phyloP scores from a whole-genome alignment of 768 basidiomycete species.

The Lactifluus rugatus region DNA sequence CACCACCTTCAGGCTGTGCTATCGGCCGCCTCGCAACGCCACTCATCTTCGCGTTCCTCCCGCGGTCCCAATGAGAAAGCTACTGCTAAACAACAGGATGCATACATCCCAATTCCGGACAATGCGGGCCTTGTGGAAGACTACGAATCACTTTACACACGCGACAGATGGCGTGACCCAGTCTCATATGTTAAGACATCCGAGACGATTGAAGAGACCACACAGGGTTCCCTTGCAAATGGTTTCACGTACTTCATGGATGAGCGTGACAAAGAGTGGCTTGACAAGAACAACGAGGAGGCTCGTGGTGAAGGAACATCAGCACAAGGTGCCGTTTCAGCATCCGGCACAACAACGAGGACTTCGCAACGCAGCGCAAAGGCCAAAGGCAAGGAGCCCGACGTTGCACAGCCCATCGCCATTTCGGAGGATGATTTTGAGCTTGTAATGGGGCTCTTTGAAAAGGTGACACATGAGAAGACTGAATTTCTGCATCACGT shows the following conservation, averaged over 20 bases:
- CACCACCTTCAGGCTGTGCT: slow-evolving; percentile 50
- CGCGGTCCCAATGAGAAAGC: slow-evolving; percentile 28
- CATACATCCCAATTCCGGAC: slow-evolving; percentile 90
- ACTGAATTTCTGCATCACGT: slow-evolving; percentile 87
- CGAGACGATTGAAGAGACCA: slow-evolving; percentile 74
- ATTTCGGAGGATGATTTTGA: slow-evolving; percentile 93
- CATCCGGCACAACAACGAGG: slow-evolving; percentile 45
- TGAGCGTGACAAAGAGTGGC: slow-evolving; percentile 91
- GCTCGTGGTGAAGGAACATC: slow-evolving; percentile 81
- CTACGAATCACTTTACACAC: slow-evolving; percentile 68
- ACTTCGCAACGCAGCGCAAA: slow-evolving; percentile 53
- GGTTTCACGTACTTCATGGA: slow-evolving; percentile 91
- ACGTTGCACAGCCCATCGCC: slow-evolving; percentile 47
- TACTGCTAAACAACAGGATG: slow-evolving; percentile 38
- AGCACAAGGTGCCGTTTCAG: slow-evolving; percentile 57
- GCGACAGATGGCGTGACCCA: slow-evolving; percentile 66
- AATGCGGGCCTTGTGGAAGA: slow-evolving; percentile 71
- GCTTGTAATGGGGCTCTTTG: slow-evolving; percentile 88
- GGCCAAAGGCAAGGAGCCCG: slow-evolving; percentile 78
- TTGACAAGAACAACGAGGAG: slow-evolving; percentile 83
- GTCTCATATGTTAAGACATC: slow-evolving; percentile 71
- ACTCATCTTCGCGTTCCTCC: slow-evolving; percentile 31
- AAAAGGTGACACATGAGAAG: slow-evolving; percentile 83
- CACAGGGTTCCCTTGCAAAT: slow-evolving; percentile 49
- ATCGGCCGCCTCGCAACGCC: slow-evolving; percentile 43